phyloP scores from a whole-genome alignment of 2,329 filamentous ascomycete species.

The Cladosporium sp. region DNA sequence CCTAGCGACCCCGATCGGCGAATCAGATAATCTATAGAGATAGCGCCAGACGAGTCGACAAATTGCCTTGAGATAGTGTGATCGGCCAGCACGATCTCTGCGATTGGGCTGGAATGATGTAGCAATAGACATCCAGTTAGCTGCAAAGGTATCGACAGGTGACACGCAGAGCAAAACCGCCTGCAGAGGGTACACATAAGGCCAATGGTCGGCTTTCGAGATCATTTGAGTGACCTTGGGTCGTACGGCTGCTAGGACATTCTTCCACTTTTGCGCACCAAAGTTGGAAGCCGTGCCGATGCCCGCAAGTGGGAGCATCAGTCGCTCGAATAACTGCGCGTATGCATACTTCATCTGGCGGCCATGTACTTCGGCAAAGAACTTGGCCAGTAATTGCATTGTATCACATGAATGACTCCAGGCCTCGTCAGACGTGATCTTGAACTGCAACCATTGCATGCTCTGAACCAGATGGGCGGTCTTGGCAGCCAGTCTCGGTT shows the following conservation, averaged over 20 bases:
- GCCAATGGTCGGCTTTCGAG: conserved; percentile 90
- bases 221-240: conserved; percentile 82
- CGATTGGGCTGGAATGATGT: conserved; percentile 76
- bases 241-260: conserved; percentile 77
- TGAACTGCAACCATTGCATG: conserved; percentile 86
- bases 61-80: conserved; percentile 82
- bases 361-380: conserved; percentile 84
- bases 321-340: conserved; percentile 84
- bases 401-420: conserved; percentile 92
- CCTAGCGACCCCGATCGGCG: conserved; percentile 65
- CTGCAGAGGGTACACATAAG: conserved; percentile 82
- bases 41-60: conserved; percentile 94
- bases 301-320: conserved; percentile 84
- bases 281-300: conserved; percentile 72
- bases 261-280: conserved; percentile 79
- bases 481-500: conserved; percentile 73
- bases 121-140: conserved; percentile 84
- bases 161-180: conserved; percentile 87
- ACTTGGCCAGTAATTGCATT: conserved; percentile 74
- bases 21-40: conserved; percentile 76
- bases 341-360: conserved; percentile 91
- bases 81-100: conserved; percentile 78
- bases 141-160: conserved; percentile 76
- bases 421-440: conserved; percentile 68
- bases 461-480: conserved; percentile 85